Conservation (phyloP, 352 stramenopile species). For the Globisporangium cederbergense region DNA sequence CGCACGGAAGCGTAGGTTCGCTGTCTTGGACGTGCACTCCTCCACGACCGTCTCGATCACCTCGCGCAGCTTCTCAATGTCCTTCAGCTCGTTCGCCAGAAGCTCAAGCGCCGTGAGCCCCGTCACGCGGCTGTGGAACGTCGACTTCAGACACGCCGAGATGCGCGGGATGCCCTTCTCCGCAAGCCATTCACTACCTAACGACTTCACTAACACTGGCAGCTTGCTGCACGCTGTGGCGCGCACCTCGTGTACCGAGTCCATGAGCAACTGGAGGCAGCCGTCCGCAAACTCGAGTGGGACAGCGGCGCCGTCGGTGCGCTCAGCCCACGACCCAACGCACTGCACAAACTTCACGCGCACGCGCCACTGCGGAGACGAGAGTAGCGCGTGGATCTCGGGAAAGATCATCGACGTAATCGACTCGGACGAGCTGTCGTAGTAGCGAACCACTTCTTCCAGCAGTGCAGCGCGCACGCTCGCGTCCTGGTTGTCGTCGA, state of each 20-base stretch:
- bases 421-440: constrained; percentile 59
- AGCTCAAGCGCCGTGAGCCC: constrained; percentile 67
- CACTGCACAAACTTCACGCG: constrained; percentile 86
- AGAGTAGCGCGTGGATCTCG: constrained; percentile 56
- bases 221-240: constrained; percentile 60
- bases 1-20: constrained; percentile 79
- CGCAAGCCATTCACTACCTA: constrained; percentile 74
- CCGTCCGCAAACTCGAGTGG: constrained; percentile 69
- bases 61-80: constrained; percentile 63
- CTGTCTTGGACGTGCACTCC: constrained; percentile 75
- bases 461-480: constrained; percentile 75
- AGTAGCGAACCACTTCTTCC: constrained; percentile 81
- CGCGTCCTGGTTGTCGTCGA: constrained; percentile 78
- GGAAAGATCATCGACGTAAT: constrained; percentile 70
- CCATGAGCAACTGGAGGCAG: constrained; percentile 61
- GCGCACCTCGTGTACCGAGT: constrained; percentile 75
- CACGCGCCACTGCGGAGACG: constrained; percentile 77
- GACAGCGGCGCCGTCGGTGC: constrained; percentile 49
- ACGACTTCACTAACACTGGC: constrained; percentile 55
- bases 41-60: constrained; percentile 66
- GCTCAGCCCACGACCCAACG: constrained; percentile 75
- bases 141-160: constrained; percentile 59
- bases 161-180: constrained; percentile 67
- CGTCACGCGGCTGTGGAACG: constrained; percentile 72
- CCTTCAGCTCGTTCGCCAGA: constrained; percentile 54